These are phyloP conservation scores for Phialemoniopsis sp. DNA, from an alignment of 2,329 filamentous ascomycete species.

Conservation along the genomic window DNA sequence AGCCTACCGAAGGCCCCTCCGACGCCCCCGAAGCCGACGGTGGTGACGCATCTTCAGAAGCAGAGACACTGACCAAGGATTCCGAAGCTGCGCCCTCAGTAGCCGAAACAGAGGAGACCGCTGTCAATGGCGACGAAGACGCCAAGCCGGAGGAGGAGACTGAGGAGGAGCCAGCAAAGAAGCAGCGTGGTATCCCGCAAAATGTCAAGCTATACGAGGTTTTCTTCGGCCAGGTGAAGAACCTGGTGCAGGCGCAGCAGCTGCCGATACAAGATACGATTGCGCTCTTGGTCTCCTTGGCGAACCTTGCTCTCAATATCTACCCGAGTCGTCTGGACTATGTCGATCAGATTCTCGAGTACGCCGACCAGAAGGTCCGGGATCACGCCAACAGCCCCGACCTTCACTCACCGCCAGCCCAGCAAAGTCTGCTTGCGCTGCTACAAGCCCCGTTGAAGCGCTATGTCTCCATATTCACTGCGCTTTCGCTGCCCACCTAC, in stretches of 20 bases:
- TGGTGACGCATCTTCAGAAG: conserved; percentile 26
- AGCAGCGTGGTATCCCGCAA: conserved; percentile 55
- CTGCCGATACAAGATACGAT: conserved; percentile 93
- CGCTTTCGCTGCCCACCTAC: conserved; percentile 85
- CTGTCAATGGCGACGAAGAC: conserved; percentile 39
- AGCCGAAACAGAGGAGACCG: conserved; percentile 42
- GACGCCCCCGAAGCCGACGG: conserved; percentile 17
- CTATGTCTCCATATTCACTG: conserved; percentile 95
- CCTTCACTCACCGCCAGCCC: conserved; percentile 79
- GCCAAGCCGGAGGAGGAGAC: conserved; percentile 13
- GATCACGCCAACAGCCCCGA: conserved; percentile 95
- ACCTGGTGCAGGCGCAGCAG: conserved; percentile 85
- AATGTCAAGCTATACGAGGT: conserved; percentile 93
- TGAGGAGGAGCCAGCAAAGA: conserved; percentile 21
- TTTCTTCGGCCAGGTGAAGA: conserved; percentile 94
- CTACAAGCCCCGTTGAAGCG: conserved; percentile 87
- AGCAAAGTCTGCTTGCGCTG: conserved; percentile 83
- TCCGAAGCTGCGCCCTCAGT: conserved; percentile 31
- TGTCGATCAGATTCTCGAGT: conserved; percentile 88
- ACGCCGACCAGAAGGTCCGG: conserved; percentile 78
- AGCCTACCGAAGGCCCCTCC: conserved; percentile 28
- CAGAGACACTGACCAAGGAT: conserved; percentile 21
- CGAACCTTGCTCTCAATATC: conserved; percentile 91
- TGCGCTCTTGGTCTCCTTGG: conserved; percentile 86
- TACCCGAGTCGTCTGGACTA: conserved; percentile 92